Evolutionary conservation across 2,329 filamentous ascomycete species (phyloP).

Genomic region (Aspergillus sp.): DNA sequence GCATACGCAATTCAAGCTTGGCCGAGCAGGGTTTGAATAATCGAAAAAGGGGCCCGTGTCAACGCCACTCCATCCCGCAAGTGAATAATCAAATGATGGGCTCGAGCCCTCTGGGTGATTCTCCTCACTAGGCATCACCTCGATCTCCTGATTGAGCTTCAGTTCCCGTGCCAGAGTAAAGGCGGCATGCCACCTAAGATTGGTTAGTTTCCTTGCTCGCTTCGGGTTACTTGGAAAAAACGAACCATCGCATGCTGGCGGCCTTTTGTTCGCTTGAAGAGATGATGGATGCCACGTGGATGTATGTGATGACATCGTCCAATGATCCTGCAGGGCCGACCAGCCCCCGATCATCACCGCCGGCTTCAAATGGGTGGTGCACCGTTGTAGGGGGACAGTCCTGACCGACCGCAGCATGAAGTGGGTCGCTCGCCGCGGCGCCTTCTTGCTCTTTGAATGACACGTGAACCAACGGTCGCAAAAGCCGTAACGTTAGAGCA

Average conservation of each 20-base stretch:
- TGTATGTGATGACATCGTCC: conserved; percentile 89
- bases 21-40: conserved; percentile 40
- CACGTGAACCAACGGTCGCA: conserved; percentile 83
- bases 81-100: conserved; percentile 34
- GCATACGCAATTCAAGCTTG: conserved; percentile 40
- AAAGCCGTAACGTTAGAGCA: conserved; percentile 78
- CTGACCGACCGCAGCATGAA: conserved; percentile 65
- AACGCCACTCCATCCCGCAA: conserved; percentile 48
- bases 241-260: conserved; percentile 78
- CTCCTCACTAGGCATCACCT: conserved; percentile 35
- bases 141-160: conserved; percentile 79
- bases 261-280: conserved; percentile 94
- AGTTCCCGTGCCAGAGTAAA: conserved; percentile 88
- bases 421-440: conserved; percentile 42
- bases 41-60: conserved; percentile 50
- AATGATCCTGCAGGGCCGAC: conserved; percentile 67
- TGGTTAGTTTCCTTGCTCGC: not conserved
- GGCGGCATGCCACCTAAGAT: conserved; percentile 74
- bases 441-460: conserved; percentile 55
- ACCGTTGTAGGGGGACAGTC: conserved; percentile 75
- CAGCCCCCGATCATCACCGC: conserved; percentile 57
- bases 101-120: conserved; percentile 34
- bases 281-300: conserved; percentile 86
- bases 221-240: not conserved
- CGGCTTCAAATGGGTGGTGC: conserved; percentile 48